A percentile compares a stretch with the other conserved stretches of the same genome.
These are phyloP conservation scores for Botrytis elliptica DNA, from an alignment of 2,329 filamentous ascomycete genomes.

Conservation along the genomic window DNA sequence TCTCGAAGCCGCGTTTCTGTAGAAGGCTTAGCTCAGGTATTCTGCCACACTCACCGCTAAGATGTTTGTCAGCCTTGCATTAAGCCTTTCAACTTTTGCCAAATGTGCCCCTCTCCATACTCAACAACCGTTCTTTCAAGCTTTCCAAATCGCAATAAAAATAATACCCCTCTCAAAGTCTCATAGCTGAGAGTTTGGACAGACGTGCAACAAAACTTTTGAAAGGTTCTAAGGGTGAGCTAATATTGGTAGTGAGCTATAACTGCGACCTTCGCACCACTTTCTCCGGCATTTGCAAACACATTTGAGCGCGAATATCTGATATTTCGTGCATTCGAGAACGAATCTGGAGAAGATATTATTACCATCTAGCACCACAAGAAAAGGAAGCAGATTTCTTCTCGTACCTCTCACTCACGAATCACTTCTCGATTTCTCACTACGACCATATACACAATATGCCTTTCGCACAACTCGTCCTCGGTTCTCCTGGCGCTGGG, in stretches of 20 bases:
- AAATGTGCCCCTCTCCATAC: slow-evolving; percentile 9
- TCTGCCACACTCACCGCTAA: slow-evolving; percentile 7
- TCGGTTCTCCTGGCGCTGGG: slow-evolving; percentile 91
- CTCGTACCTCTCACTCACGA: neutral
- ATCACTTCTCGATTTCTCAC: neutral
- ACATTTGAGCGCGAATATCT: neutral
- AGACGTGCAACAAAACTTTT: neutral
- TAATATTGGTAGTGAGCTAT: neutral
- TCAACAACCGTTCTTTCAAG: neutral
- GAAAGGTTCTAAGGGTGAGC: neutral
- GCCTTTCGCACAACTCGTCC: slow-evolving; percentile 59
- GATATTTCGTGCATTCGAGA: neutral
- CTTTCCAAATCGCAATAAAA: neutral
- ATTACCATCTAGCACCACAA: neutral
- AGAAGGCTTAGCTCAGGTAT: neutral
- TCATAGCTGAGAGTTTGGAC: neutral
- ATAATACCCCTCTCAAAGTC: neutral
- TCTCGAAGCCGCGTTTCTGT: slow-evolving; percentile 11
- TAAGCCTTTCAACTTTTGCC: slow-evolving; percentile 2
- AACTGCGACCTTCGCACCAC: neutral
- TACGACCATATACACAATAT: slow-evolving; percentile 25
- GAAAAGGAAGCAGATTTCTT: neutral
- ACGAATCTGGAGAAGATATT: neutral
- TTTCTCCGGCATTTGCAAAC: neutral
- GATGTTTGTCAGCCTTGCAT: slow-evolving; percentile 18